These are phyloP conservation scores for Aspergillus fumigatiaffinis DNA, from an alignment of 2,329 filamentous ascomycete species.

Conservation along the genomic window DNA sequence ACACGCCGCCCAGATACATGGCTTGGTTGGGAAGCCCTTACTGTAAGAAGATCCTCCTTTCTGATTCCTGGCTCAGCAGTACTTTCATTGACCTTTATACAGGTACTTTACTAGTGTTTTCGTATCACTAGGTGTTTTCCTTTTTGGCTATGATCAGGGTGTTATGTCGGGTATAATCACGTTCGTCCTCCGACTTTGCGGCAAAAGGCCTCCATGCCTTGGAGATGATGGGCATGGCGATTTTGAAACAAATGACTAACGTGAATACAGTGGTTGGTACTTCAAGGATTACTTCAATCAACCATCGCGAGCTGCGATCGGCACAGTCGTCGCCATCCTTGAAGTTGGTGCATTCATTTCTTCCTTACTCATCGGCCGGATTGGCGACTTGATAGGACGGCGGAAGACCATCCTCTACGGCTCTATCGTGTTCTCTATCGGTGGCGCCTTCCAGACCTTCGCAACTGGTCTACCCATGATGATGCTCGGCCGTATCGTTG, in stretches of 20 bases:
- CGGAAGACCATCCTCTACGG: conserved; percentile 90
- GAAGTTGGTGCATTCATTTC: conserved; percentile 91
- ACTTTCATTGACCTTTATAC: conserved; percentile 22
- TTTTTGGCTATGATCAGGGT: conserved; percentile 63
- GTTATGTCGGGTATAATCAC: conserved; percentile 69
- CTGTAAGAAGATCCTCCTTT: conserved; percentile 60
- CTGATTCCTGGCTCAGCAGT: conserved; percentile 3
- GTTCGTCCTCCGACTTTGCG: conserved; percentile 34
- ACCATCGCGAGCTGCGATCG: conserved; percentile 79
- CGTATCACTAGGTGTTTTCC: conserved; percentile 60
- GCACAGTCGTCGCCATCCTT: conserved; percentile 96
- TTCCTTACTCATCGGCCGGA: conserved; percentile 77
- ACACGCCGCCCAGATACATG: conserved; percentile 69
- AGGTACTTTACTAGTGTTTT: conserved; percentile 93
- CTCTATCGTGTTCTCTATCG: conserved; percentile 78
- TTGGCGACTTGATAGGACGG: conserved; percentile 89
- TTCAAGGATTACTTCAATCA: conserved; percentile 93
- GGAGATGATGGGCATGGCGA: background rate
- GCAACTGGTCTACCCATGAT: conserved; percentile 86
- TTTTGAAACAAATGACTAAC: conserved; percentile 10
- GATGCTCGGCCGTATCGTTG: conserved; percentile 74
- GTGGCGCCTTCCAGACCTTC: conserved; percentile 79
- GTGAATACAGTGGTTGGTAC: conserved; percentile 63
- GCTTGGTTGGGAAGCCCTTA: conserved; percentile 91
- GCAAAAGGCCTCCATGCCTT: background rate